These are phyloP conservation scores for Ulmus americana DNA, from an alignment of 331 rosid genomes.

Conservation along the genomic window DNA sequence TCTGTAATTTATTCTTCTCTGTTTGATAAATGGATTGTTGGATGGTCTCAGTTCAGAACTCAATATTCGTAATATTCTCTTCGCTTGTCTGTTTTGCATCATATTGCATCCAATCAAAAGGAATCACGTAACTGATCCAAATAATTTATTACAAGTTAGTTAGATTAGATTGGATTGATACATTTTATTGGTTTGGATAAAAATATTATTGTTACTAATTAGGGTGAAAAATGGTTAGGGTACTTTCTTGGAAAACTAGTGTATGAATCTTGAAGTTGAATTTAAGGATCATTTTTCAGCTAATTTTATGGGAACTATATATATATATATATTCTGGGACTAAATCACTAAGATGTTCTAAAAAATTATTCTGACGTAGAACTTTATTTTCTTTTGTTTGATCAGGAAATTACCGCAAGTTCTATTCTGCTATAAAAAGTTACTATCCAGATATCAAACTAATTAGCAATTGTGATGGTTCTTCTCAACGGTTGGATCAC, in stretches of 20 bases:
- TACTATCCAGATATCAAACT: conserved; percentile 83
- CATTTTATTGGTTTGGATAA: no score
- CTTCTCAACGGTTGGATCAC: conserved; percentile 64
- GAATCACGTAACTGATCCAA: no score
- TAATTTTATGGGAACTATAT: neutral
- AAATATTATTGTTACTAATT: no score
- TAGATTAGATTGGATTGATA: no score
- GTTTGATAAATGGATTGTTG: no score
- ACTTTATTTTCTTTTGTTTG: conserved; percentile 12
- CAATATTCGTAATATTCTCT: neutral
- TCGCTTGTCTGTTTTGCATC: neutral
- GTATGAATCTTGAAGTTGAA: neutral
- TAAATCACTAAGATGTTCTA: neutral
- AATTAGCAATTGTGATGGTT: conserved; percentile 83
- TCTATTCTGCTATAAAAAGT: conserved; percentile 51
- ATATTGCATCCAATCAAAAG: neutral
- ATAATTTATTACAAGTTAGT: no score
- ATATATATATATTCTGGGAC: no score
- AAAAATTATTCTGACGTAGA: conserved; percentile 5
- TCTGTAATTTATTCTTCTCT: neutral
- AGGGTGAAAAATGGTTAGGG: no score
- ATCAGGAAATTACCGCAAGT: conserved; percentile 73
- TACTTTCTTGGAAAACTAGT: no score
- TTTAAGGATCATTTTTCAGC: neutral
- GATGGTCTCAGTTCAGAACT: conserved; percentile 10